Evolutionary conservation across 805 yeast species (phyloP), one percentile per base, ranked within the genome.

Genomic region (Ogataea minuta): DNA sequence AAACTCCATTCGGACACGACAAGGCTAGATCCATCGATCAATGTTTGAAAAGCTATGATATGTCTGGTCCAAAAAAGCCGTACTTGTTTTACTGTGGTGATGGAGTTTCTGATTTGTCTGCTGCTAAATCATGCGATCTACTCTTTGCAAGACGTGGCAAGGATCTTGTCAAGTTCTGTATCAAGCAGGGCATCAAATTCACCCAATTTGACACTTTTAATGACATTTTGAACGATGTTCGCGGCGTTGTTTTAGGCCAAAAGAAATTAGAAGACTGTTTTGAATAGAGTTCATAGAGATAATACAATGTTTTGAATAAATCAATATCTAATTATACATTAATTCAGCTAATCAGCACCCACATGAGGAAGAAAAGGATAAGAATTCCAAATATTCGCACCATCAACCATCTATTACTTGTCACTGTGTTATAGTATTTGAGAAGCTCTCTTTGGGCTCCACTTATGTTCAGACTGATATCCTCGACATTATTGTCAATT

Each of bases 381-480:
- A 93, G 70, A 15, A 91, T 80, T 15, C 95, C 96, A 64, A 93
- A 93, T 10, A 91, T 79, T 67, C 85, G 88, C 36, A 86, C 72
- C 64, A 89, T 87, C 46, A 93, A 70, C 96, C 97, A 89, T 54
- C 98, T 74, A 63, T 91, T 93, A 54, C 84, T 86, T 36, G 93
- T 80, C 16, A 93, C 86, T 39, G 81, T 77, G 43, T 91, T 85
- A 58, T 84, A 93, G 63, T 90, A 93, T 62, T 89, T 91, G 51
- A 91, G 68, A 49, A 93, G 72, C 60, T 93, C 98, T 45, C 97
- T 69, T 60, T 93, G 98, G 0, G 99, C 99, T 2, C 98, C 98
- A 19, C 76, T 67, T 11, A 93, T 90, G 60, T 90, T 93, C 58
- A 91, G 60, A 53, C 87, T 79, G 38, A 91, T 88, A 56, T 93